phyloP scores from a whole-genome alignment of 2,329 filamentous ascomycete species.

The Coniella lustricola region DNA sequence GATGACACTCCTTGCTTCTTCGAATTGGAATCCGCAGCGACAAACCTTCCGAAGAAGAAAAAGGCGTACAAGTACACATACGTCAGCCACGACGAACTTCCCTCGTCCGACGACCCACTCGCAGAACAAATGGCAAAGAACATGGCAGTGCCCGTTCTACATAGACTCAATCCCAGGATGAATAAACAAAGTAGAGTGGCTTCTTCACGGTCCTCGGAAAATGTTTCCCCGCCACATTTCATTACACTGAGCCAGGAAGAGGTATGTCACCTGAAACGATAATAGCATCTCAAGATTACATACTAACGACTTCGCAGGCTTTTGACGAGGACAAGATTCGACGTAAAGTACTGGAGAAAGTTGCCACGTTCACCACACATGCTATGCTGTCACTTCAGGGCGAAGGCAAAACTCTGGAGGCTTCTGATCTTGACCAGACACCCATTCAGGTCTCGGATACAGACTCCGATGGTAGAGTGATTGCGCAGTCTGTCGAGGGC shows the following conservation, averaged over 20 bases:
- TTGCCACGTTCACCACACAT: slow-evolving; percentile 70
- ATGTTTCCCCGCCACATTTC: slow-evolving; percentile 52
- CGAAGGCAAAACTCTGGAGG: slow-evolving; percentile 45
- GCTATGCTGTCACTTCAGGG: slow-evolving; percentile 22
- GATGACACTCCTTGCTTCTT: slow-evolving; percentile 64
- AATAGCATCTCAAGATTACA: slow-evolving; percentile 18
- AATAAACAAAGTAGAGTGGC: slow-evolving; percentile 2
- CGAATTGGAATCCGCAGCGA: slow-evolving; percentile 72
- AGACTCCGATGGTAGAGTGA: slow-evolving; percentile 58
- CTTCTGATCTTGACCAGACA: slow-evolving; percentile 61
- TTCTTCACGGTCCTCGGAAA: slow-evolving; percentile 22
- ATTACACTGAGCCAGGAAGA: slow-evolving; percentile 72
- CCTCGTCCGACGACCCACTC: slow-evolving; percentile 50
- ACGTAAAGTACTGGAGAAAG: slow-evolving; percentile 70
- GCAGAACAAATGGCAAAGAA: slow-evolving; percentile 56
- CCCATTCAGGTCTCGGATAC: slow-evolving; percentile 57
- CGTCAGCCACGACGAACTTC: slow-evolving; percentile 38
- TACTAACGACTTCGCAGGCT: slow-evolving; percentile 34
- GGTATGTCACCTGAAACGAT: slow-evolving; percentile 30
- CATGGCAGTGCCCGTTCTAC: slow-evolving; percentile 65
- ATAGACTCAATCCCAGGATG: slow-evolving; percentile 39
- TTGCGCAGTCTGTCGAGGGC: slow-evolving; percentile 72
- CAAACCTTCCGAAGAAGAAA: slow-evolving; percentile 57
- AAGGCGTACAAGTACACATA: slow-evolving; percentile 16
- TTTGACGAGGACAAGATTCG: slow-evolving; percentile 62